These are phyloP conservation scores for Penicillium psychrofluorescens DNA, from an alignment of 495 filamentous ascomycete genomes.

Conservation along the genomic window DNA sequence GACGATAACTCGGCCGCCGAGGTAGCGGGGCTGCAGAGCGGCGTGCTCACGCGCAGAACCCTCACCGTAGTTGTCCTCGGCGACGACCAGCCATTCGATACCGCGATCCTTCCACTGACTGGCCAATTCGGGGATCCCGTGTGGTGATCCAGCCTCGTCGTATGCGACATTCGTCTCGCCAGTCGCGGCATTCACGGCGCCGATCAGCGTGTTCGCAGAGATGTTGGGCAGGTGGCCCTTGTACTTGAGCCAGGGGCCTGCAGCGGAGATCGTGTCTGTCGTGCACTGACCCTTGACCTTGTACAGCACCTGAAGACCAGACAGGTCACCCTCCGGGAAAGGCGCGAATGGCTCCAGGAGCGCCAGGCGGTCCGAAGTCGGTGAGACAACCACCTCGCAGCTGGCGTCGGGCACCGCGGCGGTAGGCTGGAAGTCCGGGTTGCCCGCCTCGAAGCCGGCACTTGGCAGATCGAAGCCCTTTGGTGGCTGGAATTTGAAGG, in stretches of 20 bases:
- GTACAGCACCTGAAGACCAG: slow-evolving; percentile 64
- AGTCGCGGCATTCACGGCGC: slow-evolving; percentile 84
- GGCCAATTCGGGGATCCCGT: slow-evolving; percentile 76
- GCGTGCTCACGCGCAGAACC: slow-evolving; percentile 93
- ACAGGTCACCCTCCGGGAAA: slow-evolving; percentile 71
- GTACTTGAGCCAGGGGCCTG: slow-evolving; percentile 97
- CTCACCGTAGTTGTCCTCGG: slow-evolving; percentile 97
- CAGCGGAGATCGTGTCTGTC: slow-evolving; percentile 96
- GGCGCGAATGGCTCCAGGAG: slow-evolving; percentile 84
- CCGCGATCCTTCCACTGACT: slow-evolving; percentile 67
- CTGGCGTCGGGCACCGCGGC: slow-evolving; percentile 55
- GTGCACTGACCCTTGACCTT: slow-evolving; percentile 97
- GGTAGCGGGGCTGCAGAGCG: slow-evolving; percentile 89
- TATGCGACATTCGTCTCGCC: slow-evolving; percentile 88
- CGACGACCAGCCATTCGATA: slow-evolving; percentile 79
- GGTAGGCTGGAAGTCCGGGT: slow-evolving; percentile 65
- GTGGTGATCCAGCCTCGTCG: slow-evolving; percentile 59
- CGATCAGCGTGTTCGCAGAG: slow-evolving; percentile 90
- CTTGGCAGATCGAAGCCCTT: slow-evolving; percentile 68
- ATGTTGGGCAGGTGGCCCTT: slow-evolving; percentile 99
- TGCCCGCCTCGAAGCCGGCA: slow-evolving; percentile 73
- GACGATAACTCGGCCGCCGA: slow-evolving; percentile 82
- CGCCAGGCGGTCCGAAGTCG: slow-evolving; percentile 80
- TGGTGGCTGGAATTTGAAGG: slow-evolving; percentile 83
- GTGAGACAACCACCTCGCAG: slow-evolving; percentile 62